Conservation (phyloP, 768 basidiomycete species). For the Hygrophoropsis aurantiaca region DNA sequence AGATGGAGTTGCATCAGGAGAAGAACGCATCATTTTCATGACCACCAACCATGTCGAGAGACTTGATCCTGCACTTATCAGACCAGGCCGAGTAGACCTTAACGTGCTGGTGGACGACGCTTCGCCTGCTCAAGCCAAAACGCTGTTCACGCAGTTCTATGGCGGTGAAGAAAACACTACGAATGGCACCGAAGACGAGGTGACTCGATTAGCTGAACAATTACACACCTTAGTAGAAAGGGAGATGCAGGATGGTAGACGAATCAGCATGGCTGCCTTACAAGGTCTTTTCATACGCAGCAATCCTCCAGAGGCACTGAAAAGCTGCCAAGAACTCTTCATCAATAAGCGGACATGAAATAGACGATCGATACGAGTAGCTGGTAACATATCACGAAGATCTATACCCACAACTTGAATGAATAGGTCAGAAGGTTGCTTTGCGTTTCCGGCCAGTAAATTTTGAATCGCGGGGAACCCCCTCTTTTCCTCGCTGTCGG, state of each 20-base stretch:
- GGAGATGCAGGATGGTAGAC: conserved; percentile 50
- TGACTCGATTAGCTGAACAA: conserved; percentile 47
- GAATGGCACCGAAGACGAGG: conserved; percentile 35
- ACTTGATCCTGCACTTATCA: conserved; percentile 91
- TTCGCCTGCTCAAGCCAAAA: conserved; percentile 72
- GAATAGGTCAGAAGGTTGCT: conserved; percentile 59
- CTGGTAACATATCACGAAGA: conserved; percentile 8
- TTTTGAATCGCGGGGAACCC: conserved; percentile 82
- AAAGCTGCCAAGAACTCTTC: conserved; percentile 45
- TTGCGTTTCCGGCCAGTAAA: conserved; percentile 91
- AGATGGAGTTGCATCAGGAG: conserved; percentile 96
- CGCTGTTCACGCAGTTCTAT: conserved; percentile 85
- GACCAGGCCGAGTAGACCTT: conserved; percentile 93
- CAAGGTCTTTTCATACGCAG: conserved; percentile 94
- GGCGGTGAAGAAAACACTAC: conserved; percentile 41
- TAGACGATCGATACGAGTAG: background rate
- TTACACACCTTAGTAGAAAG: conserved; percentile 55
- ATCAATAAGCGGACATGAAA: conserved; percentile 26
- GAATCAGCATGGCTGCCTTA: conserved; percentile 92
- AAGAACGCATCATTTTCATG: conserved; percentile 98
- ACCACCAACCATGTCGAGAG: conserved; percentile 94
- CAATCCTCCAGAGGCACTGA: conserved; percentile 54
- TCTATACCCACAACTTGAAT: conserved; percentile 3
- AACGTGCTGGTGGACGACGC: conserved; percentile 85
- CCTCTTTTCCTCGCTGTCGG: conserved; percentile 80